Evolutionary conservation across 176 grass and related monocot genomes (phyloP), one percentile per base, ranked within the genome.

Genomic region (Bonia amplexicaulis): DNA sequence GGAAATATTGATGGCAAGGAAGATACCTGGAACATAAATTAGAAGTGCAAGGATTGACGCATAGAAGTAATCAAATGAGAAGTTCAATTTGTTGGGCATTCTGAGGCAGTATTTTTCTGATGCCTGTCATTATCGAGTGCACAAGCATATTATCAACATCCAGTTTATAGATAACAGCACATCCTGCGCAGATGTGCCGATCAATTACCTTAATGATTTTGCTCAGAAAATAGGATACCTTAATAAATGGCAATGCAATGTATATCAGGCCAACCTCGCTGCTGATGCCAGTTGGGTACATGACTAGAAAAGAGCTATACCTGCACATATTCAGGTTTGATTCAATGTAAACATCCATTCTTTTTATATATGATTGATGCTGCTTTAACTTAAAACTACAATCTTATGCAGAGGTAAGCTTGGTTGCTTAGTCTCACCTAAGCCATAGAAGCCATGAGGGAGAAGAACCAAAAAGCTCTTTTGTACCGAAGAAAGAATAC

Each of bases 361-460:
- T 62, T 31, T 25, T 14, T 44, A 9, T 59, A 59, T 41, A 76
- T 7, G 10, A 3, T 37, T 53, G 4, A 53, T 53, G 26, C n/a
- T 20, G 8, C 8, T 17, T 15, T 31, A 12, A 14, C 19, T 53
- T 74, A 11, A 6, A 22, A 12, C 27, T 54, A 41, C 20, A 9
- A 49, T 27, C 7, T 51, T 73, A 31, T 51, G 45, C 14, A 51
- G 27, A 31, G 13, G 8, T 31, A 10, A 77, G 71, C 3, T 16
- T 68, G 33, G 20, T 19, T 17, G 1, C 1, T 8, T 69, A 19
- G 9, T 9, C 66, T 87, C 48, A 94, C 89, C 89, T 91, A 17
- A 94, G 92, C 92, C 89, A 94, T 54, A 91, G 48, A 44, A 94
- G 84, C 89, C 83, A 91, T 8, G 92, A 91, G 40, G 92, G 87